A percentile compares a stretch with the other conserved stretches of the same genome.
phyloP scores from a whole-genome alignment of 148 eudicot species.

The Chenopodium album region DNA sequence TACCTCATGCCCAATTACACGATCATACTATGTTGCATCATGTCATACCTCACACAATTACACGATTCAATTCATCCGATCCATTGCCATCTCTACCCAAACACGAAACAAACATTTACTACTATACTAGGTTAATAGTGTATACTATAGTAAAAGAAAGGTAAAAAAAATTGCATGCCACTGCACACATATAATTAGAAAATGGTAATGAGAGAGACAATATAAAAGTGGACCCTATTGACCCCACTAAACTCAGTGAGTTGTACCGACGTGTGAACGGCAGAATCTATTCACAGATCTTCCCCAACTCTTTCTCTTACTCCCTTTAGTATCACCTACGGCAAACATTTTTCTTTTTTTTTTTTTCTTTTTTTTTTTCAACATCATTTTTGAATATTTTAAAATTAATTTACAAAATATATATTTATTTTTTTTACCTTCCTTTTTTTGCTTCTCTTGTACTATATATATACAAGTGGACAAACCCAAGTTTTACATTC shows the following conservation, averaged over 20 bases:
- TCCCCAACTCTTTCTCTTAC: constrained; percentile 14
- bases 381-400: not conserved
- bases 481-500: not conserved
- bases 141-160: too few relatives aligned
- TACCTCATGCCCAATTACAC: too few relatives aligned
- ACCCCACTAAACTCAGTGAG: not conserved
- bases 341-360: not conserved
- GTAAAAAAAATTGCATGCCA: constrained; percentile 1
- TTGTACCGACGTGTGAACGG: constrained; percentile 13
- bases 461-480: constrained; percentile 5
- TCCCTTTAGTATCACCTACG: constrained; percentile 10
- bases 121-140: too few relatives aligned
- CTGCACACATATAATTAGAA: not conserved
- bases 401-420: too few relatives aligned
- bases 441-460: not conserved
- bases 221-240: not conserved
- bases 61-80: too few relatives aligned
- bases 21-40: too few relatives aligned
- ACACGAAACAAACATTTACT: not conserved
- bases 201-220: not conserved
- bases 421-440: not conserved
- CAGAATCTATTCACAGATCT: constrained; percentile 19
- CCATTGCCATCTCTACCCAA: not conserved
- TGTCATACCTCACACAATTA: too few relatives aligned
- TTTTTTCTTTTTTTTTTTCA: not conserved